Conservation (phyloP, 371 early-diverging fungal genomes). For the Mortierella sp. region DNA sequence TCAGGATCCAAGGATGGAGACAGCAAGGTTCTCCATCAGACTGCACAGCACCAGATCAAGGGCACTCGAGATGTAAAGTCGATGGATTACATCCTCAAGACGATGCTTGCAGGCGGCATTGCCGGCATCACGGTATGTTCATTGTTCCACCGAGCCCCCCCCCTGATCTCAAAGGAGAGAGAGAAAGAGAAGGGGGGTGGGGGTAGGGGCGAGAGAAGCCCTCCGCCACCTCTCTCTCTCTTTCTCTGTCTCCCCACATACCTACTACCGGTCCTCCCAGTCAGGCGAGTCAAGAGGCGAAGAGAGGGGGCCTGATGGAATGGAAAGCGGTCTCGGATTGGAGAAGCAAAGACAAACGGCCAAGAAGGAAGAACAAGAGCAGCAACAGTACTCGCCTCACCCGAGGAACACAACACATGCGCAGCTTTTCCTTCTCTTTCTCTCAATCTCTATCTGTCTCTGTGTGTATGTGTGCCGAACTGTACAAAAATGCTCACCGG, state of each 20-base stretch:
- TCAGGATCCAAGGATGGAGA: not conserved
- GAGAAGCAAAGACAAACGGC: too few species aligned
- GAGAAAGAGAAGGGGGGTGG: too few species aligned
- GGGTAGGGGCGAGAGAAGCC: too few species aligned
- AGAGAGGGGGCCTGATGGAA: not conserved
- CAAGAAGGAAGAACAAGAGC: too few species aligned
- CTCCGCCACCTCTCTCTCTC: not conserved
- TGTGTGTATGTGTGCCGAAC: too few species aligned
- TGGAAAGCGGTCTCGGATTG: not conserved
- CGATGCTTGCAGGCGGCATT: constrained; percentile 20
- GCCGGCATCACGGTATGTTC: constrained; percentile 16
- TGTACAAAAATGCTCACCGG: too few species aligned
- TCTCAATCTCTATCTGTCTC: too few species aligned
- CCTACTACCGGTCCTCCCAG: too few species aligned
- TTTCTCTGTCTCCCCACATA: not conserved
- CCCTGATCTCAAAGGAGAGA: not conserved
- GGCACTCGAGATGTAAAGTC: constrained; percentile 10
- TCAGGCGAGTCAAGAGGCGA: not conserved
- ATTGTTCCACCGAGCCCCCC: not conserved
- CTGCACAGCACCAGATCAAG: not conserved
- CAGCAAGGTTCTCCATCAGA: too few species aligned
- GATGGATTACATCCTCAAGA: constrained; percentile 8
- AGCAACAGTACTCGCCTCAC: too few species aligned
- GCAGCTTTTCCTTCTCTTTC: too few species aligned
- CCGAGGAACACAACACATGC: too few species aligned